Evolutionary conservation across 768 basidiomycete species (phyloP), one percentile per base, ranked within the genome.

Genomic region (Trametopsis cervina): DNA sequence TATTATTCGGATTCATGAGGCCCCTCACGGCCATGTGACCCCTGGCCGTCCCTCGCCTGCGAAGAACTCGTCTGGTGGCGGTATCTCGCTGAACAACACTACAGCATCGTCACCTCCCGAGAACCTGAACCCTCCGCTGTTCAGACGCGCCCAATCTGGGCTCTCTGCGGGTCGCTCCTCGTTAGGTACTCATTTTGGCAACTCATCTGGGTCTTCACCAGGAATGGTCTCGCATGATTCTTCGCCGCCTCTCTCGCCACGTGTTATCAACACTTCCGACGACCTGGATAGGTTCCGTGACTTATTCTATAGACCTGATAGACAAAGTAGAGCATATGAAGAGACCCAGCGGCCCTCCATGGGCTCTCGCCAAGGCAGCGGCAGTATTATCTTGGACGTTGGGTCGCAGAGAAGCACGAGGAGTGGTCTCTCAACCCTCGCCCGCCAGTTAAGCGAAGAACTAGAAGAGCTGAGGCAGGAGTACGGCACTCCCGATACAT

Each of bases 281-380:
- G 84, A 88, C 53, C 69, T 88, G 5, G 83, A 85, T n/a, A 71
- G 76, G 10, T 89, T 84, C 68, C 77, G 76, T 29, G 83, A 88
- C 57, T 68, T 89, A 6, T 89, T 89, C 63, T 88, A 83, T 60
- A 70, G 68, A 36, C 83, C 83, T 1, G 42, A 47, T 33, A 3
- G 25, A 10, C 46, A 18, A 26, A 33, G 7, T 42, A 42, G 18
- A 25, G n/a, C 24, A 24, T 49, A 49, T 6, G 46, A 40, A 1
- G 55, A 46, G 3, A 13, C 15, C 35, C 47, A 44, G 35, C 47
- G 61, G 48, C 52, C 54, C 12, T n/a, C 48, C 12, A 23, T 55
- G 27, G 27, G 35, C 12, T 52, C 60, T 1, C 59, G 59, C 17
- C 54, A 56, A 9, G 51, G 54, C 10, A 55, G 59, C 37, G 57